Percentiles rank a stretch among this genome's conserved stretches.
Evolutionary conservation across 2,329 filamentous ascomycete genomes (phyloP).

Genomic region (Verticillium tricorpus): DNA sequence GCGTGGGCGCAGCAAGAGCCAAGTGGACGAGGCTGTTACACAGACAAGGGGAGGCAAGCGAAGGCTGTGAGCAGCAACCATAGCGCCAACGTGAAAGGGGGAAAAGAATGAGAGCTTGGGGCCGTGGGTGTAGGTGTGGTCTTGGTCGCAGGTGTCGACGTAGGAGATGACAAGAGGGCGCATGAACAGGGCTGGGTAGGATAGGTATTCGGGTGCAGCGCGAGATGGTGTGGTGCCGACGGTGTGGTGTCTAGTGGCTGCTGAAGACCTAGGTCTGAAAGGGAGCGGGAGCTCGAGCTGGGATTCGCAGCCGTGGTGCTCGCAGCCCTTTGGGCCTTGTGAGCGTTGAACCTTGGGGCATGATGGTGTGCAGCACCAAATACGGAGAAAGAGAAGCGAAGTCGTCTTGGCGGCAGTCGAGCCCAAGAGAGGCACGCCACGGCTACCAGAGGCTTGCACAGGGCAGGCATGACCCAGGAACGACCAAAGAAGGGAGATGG

Average conservation of each 20-base stretch:
- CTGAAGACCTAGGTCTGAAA: background rate
- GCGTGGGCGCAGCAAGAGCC: background rate
- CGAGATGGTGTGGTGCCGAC: background rate
- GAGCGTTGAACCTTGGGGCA: background rate
- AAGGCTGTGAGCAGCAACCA: background rate
- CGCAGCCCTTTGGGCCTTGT: background rate
- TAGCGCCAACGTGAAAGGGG: background rate
- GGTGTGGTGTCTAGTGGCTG: background rate
- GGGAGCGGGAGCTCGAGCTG: background rate
- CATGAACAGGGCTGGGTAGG: background rate
- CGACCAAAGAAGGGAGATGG: background rate
- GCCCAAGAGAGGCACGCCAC: background rate
- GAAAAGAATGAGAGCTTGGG: background rate
- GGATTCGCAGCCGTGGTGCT: background rate
- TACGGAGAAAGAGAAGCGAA: background rate
- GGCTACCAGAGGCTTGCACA: background rate
- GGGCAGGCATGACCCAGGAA: background rate
- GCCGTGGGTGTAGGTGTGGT: background rate
- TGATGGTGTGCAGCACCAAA: background rate
- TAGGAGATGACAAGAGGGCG: background rate
- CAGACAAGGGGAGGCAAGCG: background rate
- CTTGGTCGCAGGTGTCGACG: constrained; percentile 1
- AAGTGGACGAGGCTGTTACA: background rate
- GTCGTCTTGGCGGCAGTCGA: background rate
- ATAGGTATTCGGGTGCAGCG: background rate